These are phyloP conservation scores for Clitopilus passeckerianus DNA, from an alignment of 768 basidiomycete species.

Conservation along the genomic window DNA sequence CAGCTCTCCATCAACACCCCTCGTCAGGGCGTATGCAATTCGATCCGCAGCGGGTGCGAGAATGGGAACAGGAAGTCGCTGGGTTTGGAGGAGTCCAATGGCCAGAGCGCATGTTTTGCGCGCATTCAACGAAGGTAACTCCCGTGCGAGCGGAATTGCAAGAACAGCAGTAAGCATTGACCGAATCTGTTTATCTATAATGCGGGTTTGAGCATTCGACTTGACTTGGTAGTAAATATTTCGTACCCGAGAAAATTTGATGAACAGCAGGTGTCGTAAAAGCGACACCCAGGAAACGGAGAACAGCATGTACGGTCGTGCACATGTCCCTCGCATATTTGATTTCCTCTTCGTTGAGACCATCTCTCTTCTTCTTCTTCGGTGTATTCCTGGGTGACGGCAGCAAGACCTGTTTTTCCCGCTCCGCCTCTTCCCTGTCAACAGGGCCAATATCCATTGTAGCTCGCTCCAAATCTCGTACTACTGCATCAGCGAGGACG, in stretches of 20 bases:
- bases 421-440: constrained; percentile 19
- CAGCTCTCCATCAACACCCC: constrained; percentile 78
- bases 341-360: constrained; percentile 73
- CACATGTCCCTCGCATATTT: constrained; percentile 79
- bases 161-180: constrained; percentile 59
- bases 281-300: constrained; percentile 57
- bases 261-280: constrained; percentile 58
- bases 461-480: constrained; percentile 64
- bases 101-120: constrained; percentile 82
- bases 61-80: constrained; percentile 60
- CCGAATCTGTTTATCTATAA: constrained; percentile 52
- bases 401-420: constrained; percentile 26
- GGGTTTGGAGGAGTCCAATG: constrained; percentile 69
- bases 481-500: constrained; percentile 51
- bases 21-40: constrained; percentile 66
- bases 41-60: constrained; percentile 59
- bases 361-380: constrained; percentile 45
- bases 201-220: constrained; percentile 3
- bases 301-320: constrained; percentile 64
- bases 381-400: constrained; percentile 74
- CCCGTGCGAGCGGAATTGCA: constrained; percentile 64
- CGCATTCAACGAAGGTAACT: constrained; percentile 75
- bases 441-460: constrained; percentile 48
- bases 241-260: constrained; percentile 57
- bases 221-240: constrained; percentile 7